Base-by-base conservation (phyloP, 2,329 filamentous ascomycete species). In the Lecanicillium sp. region DNA sequence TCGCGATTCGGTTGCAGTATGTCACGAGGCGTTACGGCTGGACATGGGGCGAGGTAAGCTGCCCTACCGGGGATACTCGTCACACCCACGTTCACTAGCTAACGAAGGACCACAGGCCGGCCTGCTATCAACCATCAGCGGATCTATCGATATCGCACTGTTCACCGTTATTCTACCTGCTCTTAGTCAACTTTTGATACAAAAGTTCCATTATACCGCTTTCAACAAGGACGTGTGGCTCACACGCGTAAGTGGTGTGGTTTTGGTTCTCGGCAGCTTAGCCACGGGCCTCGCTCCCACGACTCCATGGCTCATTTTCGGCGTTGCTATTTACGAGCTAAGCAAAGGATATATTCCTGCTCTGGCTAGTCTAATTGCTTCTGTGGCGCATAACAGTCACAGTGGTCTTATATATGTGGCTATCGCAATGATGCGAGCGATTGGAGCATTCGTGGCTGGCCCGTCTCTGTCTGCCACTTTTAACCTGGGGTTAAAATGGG, bases 261-360 rank as follows among this genome's bases (percentile, higher is more conserved):
- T n/a, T n/a, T 9, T 15, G 29, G 29, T 30, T 13, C 11, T 15
- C 8, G 29, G 29, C 12, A 30, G 29, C 29, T 13, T 30, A 5
- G 12, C 14, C 12, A 13, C 11, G 13, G 29, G 12, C 6, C 29
- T 30, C 6, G 29, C 29, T 6, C 29, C 29, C 5, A 30, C 29
- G 13, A 15, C 29, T 6, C 29, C 29, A 1, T n/a, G 19, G 9
- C 36, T 41, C 18, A 34, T 41, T 11, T 20, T n/a, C n/a, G 13
- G 33, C 7, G 17, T 41, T 11, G 39, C 29, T 4, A 15, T 41
- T 3, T 41, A 41, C 29, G 33, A 36, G 29, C 30, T 35, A 9
- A 37, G 35, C 22, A 31, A 16, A 16, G 39, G 39, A 4, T 37
- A 37, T 30, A 33, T 9, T 14, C 29, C 39, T 13, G 22, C 39